Evolutionary conservation across 371 early-diverging fungal species (phyloP).

Genomic region (Mortierella sp.): DNA sequence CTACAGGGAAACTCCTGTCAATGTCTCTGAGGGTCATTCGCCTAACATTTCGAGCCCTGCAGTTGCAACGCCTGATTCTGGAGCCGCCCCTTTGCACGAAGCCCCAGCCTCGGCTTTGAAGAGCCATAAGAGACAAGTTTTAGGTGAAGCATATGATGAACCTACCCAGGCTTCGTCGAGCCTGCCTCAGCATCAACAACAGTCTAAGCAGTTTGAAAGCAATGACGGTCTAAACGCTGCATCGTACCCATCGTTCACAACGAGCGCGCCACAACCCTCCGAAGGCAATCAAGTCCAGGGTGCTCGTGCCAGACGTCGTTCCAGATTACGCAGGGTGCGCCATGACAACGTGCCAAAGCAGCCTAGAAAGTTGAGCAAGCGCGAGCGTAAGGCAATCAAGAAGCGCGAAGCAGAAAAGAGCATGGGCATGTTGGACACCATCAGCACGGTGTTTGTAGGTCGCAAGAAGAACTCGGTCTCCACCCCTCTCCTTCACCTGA

Average conservation of each 20-base stretch:
- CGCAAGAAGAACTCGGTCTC: slow-evolving; percentile 33
- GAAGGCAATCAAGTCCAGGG: neutral
- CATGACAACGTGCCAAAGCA: neutral
- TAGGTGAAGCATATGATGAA: slow-evolving; percentile 16
- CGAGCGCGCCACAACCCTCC: neutral
- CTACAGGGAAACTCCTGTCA: neutral
- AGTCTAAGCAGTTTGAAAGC: neutral
- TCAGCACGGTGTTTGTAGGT: slow-evolving; percentile 17
- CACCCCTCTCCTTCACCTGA: slow-evolving; percentile 20
- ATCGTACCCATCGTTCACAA: slow-evolving; percentile 9
- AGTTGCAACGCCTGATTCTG: slow-evolving; percentile 8
- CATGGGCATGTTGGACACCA: slow-evolving; percentile 16
- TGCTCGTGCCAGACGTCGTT: neutral
- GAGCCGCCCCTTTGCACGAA: slow-evolving; percentile 2
- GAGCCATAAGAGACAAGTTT: neutral
- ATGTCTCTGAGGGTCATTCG: no score
- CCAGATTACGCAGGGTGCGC: neutral
- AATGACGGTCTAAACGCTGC: slow-evolving; percentile 6
- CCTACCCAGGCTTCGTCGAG: neutral
- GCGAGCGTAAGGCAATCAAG: slow-evolving; percentile 34
- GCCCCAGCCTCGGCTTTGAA: neutral
- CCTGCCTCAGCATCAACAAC: neutral
- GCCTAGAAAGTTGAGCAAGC: slow-evolving; percentile 23
- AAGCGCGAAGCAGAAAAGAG: slow-evolving; percentile 7
- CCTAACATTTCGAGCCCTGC: no score